Conservation (phyloP, 305 asterid species). For the Fraxinus albicans region DNA sequence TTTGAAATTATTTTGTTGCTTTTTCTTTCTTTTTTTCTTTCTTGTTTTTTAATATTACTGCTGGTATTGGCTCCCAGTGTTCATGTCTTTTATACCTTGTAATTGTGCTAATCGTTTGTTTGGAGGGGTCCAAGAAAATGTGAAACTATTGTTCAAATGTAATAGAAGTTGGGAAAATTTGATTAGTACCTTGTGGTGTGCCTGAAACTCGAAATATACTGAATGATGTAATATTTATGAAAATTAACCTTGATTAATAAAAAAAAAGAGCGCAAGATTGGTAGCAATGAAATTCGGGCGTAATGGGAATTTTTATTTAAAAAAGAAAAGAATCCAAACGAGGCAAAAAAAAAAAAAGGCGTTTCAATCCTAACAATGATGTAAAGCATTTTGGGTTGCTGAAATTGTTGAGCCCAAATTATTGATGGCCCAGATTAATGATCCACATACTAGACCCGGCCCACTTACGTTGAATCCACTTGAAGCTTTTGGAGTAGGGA, state of each 20-base stretch:
- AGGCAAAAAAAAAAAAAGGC: too few species aligned
- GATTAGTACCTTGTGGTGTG: background rate
- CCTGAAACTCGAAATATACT: too few species aligned
- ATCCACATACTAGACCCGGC: too few species aligned
- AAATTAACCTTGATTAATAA: background rate
- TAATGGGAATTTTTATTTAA: background rate
- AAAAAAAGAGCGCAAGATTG: background rate
- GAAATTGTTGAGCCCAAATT: too few species aligned
- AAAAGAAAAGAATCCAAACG: background rate
- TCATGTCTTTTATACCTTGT: constrained; percentile 4
- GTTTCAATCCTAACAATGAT: too few species aligned
- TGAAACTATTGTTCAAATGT: background rate
- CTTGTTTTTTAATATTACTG: constrained; percentile 3
- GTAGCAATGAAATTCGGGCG: background rate
- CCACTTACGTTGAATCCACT: too few species aligned
- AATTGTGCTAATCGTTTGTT: background rate
- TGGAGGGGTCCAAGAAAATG: background rate
- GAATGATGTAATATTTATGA: background rate
- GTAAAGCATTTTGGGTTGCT: too few species aligned
- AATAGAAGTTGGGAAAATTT: background rate
- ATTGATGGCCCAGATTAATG: too few species aligned
- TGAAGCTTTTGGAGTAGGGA: too few species aligned
- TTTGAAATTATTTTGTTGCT: background rate
- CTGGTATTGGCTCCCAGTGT: constrained; percentile 6
- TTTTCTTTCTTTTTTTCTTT: background rate